Base-by-base conservation (phyloP, 306 rosid genomes). In the Arachis hypogaea region DNA sequence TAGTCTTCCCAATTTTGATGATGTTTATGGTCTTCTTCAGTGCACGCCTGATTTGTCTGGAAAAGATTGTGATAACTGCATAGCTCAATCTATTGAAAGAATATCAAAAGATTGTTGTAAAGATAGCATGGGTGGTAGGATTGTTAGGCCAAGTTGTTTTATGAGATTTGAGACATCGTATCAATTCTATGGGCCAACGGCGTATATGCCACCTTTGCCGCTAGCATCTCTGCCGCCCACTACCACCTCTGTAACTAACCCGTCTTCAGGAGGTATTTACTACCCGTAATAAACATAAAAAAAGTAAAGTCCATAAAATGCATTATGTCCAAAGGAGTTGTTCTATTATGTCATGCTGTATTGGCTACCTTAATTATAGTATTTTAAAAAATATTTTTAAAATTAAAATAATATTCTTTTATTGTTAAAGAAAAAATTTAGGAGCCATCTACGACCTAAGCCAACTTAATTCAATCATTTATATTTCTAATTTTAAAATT, bases 1-100 rank as follows among this genome's bases (percentile, higher is more conserved):
- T 1, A 0, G 5, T 5, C 81, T 36, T 10, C 65, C 73, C 0
- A 5, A 38, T 45, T 12, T 2, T 12, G 9, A 63, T 47, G 45
- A 29, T 0, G 10, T 82, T 11, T 85, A 42, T 47, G 86, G 72
- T 40, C 80, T 82, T 50, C 69, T 44, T 0, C 89, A 86, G 69
- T 82, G 89, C 75, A 74, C 83, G 0, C 85, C 76, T 6, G 85
- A 86, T 63, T 58, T 82, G 45, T 50, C 71, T 3, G 16, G 18
- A 10, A 1, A 0, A 3, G 73, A 74, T 0, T 85, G 86, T 70
- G 47, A 12, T 9, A 0, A 4, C 18, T 82, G 90, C 64, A 54
- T 83, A 29, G 5, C 4, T 18, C 1, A 2, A 1, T 69, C 80
- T 4, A 10, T 74, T 28, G 11, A 9, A 52, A n/a, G 14, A n/a